phyloP scores from a whole-genome alignment of 2,329 filamentous ascomycete species.

The Penicillium nordicum region DNA sequence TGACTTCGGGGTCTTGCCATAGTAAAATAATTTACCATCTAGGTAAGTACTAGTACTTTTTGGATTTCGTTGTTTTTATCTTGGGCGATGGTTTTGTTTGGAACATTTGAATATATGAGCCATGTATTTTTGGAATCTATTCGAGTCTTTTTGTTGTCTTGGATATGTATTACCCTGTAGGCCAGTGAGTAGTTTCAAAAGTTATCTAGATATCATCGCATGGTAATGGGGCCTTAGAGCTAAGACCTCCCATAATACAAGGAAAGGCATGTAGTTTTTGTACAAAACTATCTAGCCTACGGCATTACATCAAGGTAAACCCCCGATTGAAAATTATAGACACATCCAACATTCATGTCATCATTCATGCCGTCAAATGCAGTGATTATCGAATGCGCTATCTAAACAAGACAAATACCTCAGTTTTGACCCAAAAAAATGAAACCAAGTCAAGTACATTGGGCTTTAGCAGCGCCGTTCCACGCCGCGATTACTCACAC shows the following conservation, averaged over 20 bases:
- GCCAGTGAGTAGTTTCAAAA: background rate
- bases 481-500: conserved; percentile 59
- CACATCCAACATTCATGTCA: background rate
- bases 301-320: background rate
- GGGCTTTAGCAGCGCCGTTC: conserved; percentile 38
- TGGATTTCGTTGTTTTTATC: background rate
- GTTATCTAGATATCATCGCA: background rate
- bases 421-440: background rate
- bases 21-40: background rate
- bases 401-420: background rate
- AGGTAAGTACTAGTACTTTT: background rate
- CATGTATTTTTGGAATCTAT: background rate
- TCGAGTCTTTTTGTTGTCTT: background rate
- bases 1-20: background rate
- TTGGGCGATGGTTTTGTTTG: background rate
- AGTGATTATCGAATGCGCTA: conserved; percentile 2
- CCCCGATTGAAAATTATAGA: background rate
- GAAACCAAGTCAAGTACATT: background rate
- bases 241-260: background rate
- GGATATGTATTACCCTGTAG: background rate
- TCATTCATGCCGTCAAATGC: conserved; percentile 7
- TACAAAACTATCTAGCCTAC: background rate
- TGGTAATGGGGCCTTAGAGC: background rate
- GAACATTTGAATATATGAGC: background rate
- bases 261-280: background rate